A percentile compares a stretch with the other conserved stretches of the same genome.
Evolutionary conservation across 2,329 filamentous ascomycete species (phyloP).

Genomic region (Penicillium verrucosum): DNA sequence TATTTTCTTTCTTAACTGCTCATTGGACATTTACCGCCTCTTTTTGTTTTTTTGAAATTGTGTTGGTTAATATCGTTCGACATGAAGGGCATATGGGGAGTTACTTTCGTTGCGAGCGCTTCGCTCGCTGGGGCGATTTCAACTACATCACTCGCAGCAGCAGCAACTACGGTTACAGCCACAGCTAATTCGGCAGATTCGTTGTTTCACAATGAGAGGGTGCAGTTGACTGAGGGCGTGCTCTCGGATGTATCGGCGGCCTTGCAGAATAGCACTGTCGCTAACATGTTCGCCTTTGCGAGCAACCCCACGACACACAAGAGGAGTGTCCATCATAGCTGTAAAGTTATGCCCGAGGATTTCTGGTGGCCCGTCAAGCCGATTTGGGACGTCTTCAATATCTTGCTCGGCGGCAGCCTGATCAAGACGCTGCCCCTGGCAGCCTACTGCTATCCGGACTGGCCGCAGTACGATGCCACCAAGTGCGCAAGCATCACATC

Average conservation of each 20-base stretch:
- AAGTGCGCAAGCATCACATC: constrained; percentile 29
- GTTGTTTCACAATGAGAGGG: constrained; percentile 19
- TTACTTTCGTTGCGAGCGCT: not conserved
- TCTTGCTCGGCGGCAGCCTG: constrained; percentile 35
- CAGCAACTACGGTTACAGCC: constrained; percentile 4
- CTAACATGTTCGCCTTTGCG: constrained; percentile 37
- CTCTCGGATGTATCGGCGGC: constrained; percentile 32
- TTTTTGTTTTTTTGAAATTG: not conserved
- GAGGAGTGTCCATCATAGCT: constrained; percentile 43
- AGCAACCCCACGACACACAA: constrained; percentile 1
- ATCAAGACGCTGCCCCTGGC: constrained; percentile 35
- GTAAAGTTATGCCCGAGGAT: constrained; percentile 25
- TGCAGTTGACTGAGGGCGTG: constrained; percentile 37
- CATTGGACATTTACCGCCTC: not conserved
- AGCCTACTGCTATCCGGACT: constrained; percentile 35
- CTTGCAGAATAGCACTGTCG: constrained; percentile 25
- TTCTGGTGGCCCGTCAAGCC: constrained; percentile 15
- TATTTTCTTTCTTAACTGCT: not conserved
- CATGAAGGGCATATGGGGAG: constrained; percentile 4
- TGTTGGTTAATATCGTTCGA: not conserved
- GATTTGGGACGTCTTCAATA: constrained; percentile 33
- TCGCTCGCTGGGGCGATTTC: constrained; percentile 6
- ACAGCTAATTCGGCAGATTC: not conserved
- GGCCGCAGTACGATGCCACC: constrained; percentile 30
- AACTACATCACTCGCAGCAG: constrained; percentile 4